Base-by-base conservation (phyloP, 2,329 filamentous ascomycete species). In the Polychaeton citri region DNA sequence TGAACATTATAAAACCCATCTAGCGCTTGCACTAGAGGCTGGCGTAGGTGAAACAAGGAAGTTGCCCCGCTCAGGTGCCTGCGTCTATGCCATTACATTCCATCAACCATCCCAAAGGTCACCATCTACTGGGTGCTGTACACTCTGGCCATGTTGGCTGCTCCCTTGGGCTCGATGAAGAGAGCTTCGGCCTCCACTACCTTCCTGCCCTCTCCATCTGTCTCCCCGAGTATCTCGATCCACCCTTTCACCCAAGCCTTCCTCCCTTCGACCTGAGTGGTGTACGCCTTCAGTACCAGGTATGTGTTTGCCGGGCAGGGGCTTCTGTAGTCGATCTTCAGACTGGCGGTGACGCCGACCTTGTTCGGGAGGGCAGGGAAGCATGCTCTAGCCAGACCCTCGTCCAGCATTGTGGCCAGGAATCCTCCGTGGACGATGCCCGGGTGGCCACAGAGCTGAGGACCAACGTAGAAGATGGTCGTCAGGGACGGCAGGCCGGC, bases 221-320 rank as follows among this genome's bases (percentile, higher is more conserved):
- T 50, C 18, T 68, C 60, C 39, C 73, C 72, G 41, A 96, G 61
- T 37, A 83, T 79, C 69, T 94, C 86, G 49, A 96, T 78, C 47
- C 75, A 73, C 1, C 85, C 90, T 61, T 82, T 79, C 1, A 95
- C 85, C 85, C 85, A 95, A 9, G 86, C 88, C 65, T 96, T 96
- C 43, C 90, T 71, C 1, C 90, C 88, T 54, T 96, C 86, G 1
- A 88, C 81, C 63, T 81, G 87, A 7, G 74, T 78, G 15, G 87
- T 94, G 54, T 76, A 73, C 3, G 84, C 87, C 42, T 73, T 71
- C 39, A 98, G 62, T 30, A 93, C 83, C 19, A 92, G 65, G 53
- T 81, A 90, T 41, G 73, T 72, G 16, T 75, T 73, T 5, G 86
- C 85, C 49, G 72, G 75, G 31, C 81, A 79, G 4, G 90, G 90